Base-by-base conservation (phyloP, 805 yeast genomes). In the Pichia cephalocereana region DNA sequence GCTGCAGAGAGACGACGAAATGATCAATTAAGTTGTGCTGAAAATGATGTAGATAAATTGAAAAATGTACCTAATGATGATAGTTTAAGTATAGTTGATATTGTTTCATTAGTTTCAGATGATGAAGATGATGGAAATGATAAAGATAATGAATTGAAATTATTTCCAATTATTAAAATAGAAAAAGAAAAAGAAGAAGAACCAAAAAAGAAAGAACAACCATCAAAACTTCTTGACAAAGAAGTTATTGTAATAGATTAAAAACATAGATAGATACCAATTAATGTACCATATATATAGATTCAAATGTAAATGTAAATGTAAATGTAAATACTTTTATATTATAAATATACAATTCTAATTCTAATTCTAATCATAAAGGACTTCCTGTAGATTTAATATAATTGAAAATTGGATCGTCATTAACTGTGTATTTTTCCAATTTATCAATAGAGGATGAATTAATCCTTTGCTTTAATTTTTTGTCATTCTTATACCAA, bases 401-500 rank as follows among this genome's bases (percentile, higher is more conserved):
- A 54, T 75, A 76, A 39, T 61, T 66, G 50, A 69, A 70, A 38
- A 83, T 69, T 10, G 90, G 91, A 61, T 83, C 90, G 6, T 55
- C 66, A 11, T 73, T 76, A 40, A 75, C 55, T 9, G 72, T 62
- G 58, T 82, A 83, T 23, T 65, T 71, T 1, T 62, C 58, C 58
- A 82, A 59, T 32, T 65, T 64, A 14, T 66, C 62, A 12, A 81
- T 69, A 38, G 69, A 67, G 39, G 75, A 78, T 45, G 63, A 63
- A 1, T 77, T 58, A 40, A 83, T 71, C 15, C 75, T 66, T 49
- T 79, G 85, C 57, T 86, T 70, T 52, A 85, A 66, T 56, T 72
- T 77, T 57, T 81, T 75, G 56, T 85, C 91, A 36, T 71, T 70
- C 42, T 71, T 64, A 62, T 80, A 83, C 93, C 93, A 85, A 26